Conservation (phyloP, 2,329 filamentous ascomycete species). For the Dichotomopilus funicola region DNA sequence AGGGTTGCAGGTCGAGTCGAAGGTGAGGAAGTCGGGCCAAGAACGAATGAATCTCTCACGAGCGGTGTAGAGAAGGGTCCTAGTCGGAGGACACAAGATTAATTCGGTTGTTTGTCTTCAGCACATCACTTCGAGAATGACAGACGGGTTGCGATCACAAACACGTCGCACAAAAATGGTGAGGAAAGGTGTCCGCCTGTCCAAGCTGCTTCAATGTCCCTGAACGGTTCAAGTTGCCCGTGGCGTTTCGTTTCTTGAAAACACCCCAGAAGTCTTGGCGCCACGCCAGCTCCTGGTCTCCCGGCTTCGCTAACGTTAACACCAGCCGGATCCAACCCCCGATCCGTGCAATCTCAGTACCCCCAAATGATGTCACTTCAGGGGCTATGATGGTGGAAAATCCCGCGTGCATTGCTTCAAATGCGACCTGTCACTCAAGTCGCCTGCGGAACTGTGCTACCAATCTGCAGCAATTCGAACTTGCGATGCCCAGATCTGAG, state of each 20-base stretch:
- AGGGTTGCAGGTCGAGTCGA: no score
- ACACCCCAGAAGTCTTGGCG: slow-evolving; percentile 14
- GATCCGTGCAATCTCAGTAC: no score
- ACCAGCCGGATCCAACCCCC: no score
- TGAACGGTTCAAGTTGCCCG: slow-evolving; percentile 9
- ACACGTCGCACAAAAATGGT: slow-evolving; percentile 16
- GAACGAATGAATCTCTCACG: no score
- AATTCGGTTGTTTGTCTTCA: no score
- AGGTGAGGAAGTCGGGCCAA: no score
- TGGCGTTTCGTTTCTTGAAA: slow-evolving; percentile 18
- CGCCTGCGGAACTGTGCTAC: neutral
- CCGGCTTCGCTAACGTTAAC: neutral
- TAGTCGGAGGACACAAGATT: no score
- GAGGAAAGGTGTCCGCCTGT: slow-evolving; percentile 23
- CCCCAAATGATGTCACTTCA: neutral
- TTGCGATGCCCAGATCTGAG: neutral
- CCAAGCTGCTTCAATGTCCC: slow-evolving; percentile 24
- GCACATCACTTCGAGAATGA: no score
- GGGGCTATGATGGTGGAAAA: neutral
- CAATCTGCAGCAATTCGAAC: neutral
- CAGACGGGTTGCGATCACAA: slow-evolving; percentile 4
- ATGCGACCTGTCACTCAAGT: neutral
- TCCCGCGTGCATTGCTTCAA: no score
- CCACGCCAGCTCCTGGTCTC: slow-evolving; percentile 6
- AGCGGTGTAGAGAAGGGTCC: no score